phyloP scores from a whole-genome alignment of 257 asterid genomes.

The Hygrophila difformis region DNA sequence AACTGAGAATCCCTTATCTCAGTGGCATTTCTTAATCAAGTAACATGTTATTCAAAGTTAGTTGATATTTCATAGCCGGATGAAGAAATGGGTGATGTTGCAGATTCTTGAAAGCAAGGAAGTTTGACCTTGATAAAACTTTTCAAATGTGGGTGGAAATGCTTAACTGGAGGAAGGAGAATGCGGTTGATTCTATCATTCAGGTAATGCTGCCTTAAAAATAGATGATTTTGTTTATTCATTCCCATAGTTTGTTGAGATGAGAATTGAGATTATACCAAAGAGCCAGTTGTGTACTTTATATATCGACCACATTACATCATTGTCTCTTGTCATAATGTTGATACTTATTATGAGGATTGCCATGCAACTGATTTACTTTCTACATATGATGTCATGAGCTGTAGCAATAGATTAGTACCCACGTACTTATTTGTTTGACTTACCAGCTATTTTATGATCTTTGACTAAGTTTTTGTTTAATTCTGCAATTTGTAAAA shows the following conservation, averaged over 20 bases:
- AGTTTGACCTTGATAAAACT: conserved; percentile 89
- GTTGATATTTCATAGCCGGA: conserved; percentile 1
- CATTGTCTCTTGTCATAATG: too few relatives aligned
- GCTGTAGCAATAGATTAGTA: neutral
- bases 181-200: conserved; percentile 70
- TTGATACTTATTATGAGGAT: too few relatives aligned
- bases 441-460: neutral
- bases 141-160: conserved; percentile 92
- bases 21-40: neutral
- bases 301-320: too few relatives aligned
- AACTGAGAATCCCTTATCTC: too few relatives aligned
- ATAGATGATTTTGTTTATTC: conserved; percentile 6
- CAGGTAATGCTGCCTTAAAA: conserved; percentile 41
- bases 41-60: neutral
- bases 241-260: conserved; percentile 5
- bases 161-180: conserved; percentile 93
- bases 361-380: neutral
- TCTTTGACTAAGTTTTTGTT: too few relatives aligned
- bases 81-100: conserved; percentile 14
- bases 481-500: too few relatives aligned
- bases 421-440: conserved; percentile 5
- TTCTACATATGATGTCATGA: conserved; percentile 5
- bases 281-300: too few relatives aligned
- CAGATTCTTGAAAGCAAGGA: conserved; percentile 94
- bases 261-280: conserved; percentile 10